phyloP scores from a whole-genome alignment of 73 alveolate species.

The Stentor roeselii region DNA sequence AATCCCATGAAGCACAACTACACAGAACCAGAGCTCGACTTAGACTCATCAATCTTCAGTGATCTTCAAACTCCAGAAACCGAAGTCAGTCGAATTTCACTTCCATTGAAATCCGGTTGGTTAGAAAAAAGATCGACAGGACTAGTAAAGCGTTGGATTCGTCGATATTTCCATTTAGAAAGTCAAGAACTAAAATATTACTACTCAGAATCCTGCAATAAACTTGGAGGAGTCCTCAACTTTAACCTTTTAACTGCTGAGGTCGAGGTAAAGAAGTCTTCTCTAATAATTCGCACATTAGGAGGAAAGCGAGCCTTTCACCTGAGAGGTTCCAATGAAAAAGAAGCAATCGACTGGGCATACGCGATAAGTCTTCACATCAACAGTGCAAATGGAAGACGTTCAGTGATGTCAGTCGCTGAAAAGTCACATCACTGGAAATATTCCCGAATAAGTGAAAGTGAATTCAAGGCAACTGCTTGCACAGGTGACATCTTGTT shows the following conservation, averaged over 20 bases:
- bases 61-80: no score
- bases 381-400: neutral
- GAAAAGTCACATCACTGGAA: conserved; percentile 32
- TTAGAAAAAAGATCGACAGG: conserved; percentile 42
- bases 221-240: conserved; percentile 33
- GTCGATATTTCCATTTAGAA: conserved; percentile 27
- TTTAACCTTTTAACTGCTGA: conserved; percentile 33
- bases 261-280: conserved; percentile 36
- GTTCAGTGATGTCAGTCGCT: neutral
- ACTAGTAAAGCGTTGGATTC: conserved; percentile 29
- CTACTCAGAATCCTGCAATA: conserved; percentile 10
- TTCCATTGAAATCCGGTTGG: conserved; percentile 59
- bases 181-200: neutral
- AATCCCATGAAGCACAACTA: no score
- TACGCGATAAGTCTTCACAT: neutral
- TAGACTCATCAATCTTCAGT: no score
- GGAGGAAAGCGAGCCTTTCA: conserved; percentile 33
- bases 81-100: no score
- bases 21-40: no score
- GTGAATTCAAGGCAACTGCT: conserved; percentile 53
- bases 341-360: neutral
- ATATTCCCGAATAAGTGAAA: conserved; percentile 32
- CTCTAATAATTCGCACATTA: conserved; percentile 33
- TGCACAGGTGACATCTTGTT: conserved; percentile 92
- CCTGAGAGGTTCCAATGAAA: conserved; percentile 29